phyloP scores from a whole-genome alignment of 148 eudicot genomes.

The Camellia granthamiana region DNA sequence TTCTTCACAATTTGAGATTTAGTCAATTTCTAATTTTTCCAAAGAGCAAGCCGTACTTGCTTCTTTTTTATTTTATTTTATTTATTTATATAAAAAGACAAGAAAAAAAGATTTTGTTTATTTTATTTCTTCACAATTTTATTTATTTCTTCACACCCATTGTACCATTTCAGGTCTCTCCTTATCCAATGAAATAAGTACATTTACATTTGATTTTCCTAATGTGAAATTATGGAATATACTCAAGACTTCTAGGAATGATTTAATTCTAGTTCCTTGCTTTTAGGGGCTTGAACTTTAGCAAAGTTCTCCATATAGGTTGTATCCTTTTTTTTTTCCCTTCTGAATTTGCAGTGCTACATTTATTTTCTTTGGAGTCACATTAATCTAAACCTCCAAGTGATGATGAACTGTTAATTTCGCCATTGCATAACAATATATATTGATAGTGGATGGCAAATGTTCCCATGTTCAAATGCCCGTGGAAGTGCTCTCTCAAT shows the following conservation, averaged over 20 bases:
- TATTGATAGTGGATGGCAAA: not conserved
- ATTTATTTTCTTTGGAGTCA: not conserved
- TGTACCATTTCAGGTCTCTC: constrained; percentile 75
- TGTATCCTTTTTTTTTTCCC: not conserved
- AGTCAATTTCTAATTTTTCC: not conserved
- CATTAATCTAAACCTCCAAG: not conserved
- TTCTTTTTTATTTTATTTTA: no score
- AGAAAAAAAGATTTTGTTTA: no score
- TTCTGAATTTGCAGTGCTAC: not conserved
- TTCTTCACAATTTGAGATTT: not conserved
- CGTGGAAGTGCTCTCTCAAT: no score
- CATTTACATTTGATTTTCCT: not conserved
- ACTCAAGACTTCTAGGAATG: not conserved
- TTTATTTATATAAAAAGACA: no score
- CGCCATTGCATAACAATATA: not conserved
- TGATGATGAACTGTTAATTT: not conserved
- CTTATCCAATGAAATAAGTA: constrained; percentile 4
- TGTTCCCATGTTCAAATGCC: not conserved
- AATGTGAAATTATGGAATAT: not conserved
- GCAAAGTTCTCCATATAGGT: no score
- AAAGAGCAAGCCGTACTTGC: not conserved
- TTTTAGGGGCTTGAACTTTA: not conserved
- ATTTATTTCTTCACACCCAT: no score
- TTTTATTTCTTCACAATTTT: constrained; percentile 30
- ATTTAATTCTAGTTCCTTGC: not conserved